phyloP scores from a whole-genome alignment of 1,139 yeast species.

The Protomyces arabidopsidicola region DNA sequence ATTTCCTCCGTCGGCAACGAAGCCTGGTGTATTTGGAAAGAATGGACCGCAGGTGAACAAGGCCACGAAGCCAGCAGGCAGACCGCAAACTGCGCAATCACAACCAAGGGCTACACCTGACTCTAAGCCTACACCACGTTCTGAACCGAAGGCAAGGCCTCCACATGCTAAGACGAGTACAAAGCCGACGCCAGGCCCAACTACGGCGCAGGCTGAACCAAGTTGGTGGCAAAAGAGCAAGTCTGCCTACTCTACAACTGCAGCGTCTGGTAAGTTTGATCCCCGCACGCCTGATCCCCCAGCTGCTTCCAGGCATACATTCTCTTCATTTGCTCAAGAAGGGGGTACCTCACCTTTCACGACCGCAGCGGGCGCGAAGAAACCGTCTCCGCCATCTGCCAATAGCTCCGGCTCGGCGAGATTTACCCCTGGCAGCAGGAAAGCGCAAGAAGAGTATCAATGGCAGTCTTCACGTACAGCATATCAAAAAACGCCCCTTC shows the following conservation, averaged over 20 bases:
- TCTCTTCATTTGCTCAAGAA: background rate
- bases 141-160: background rate
- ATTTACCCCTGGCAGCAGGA: background rate
- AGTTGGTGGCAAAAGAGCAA: background rate
- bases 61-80: background rate
- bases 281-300: background rate
- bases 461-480: slow-evolving; percentile 21
- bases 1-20: background rate
- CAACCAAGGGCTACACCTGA: background rate
- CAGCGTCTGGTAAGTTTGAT: background rate
- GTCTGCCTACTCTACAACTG: background rate
- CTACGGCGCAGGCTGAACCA: background rate
- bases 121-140: background rate
- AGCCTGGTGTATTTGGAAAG: background rate
- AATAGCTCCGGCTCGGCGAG: background rate
- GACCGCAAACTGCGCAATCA: background rate
- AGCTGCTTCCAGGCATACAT: background rate
- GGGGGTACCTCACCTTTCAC: background rate
- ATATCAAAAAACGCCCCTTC: slow-evolving; percentile 2
- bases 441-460: slow-evolving; percentile 1
- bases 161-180: background rate
- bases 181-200: background rate
- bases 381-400: background rate
- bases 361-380: background rate
- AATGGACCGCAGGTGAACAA: background rate